Evolutionary conservation across 1,284 basidiomycete genomes (phyloP).

Genomic region (Leccinum griseonigrum): DNA sequence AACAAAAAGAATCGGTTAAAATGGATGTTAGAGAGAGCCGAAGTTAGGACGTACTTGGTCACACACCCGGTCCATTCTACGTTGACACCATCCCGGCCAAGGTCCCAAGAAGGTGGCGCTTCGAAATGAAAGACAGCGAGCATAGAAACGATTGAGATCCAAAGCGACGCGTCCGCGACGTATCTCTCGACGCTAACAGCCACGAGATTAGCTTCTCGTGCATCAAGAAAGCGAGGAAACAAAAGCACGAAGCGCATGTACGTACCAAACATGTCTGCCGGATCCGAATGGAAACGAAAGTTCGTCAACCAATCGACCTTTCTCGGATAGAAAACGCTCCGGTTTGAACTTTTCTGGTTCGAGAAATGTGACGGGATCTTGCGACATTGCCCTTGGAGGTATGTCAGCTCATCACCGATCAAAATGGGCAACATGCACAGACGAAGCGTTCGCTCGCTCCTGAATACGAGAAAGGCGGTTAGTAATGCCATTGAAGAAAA

Average conservation of each 20-base stretch:
- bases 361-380: constrained; percentile 40
- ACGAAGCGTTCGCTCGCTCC: constrained; percentile 29
- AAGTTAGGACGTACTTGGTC: constrained; percentile 22
- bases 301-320: constrained; percentile 35
- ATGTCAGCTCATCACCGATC: neutral
- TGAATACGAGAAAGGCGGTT: neutral
- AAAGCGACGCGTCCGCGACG: neutral
- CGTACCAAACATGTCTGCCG: constrained; percentile 42
- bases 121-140: neutral
- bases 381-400: constrained; percentile 40
- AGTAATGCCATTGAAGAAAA: neutral
- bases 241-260: neutral
- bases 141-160: neutral
- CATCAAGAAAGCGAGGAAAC: neutral
- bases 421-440: neutral
- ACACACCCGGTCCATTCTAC: constrained; percentile 25
- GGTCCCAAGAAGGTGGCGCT: constrained; percentile 12
- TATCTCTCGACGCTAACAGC: constrained; percentile 31
- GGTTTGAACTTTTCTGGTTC: constrained; percentile 44
- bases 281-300: constrained; percentile 43
- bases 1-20: neutral
- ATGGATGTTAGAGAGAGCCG: neutral
- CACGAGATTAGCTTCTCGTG: neutral
- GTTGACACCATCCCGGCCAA: constrained; percentile 22
- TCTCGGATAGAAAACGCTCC: constrained; percentile 35